phyloP scores from a whole-genome alignment of 805 yeast genomes.

The Candida morakotiae region DNA sequence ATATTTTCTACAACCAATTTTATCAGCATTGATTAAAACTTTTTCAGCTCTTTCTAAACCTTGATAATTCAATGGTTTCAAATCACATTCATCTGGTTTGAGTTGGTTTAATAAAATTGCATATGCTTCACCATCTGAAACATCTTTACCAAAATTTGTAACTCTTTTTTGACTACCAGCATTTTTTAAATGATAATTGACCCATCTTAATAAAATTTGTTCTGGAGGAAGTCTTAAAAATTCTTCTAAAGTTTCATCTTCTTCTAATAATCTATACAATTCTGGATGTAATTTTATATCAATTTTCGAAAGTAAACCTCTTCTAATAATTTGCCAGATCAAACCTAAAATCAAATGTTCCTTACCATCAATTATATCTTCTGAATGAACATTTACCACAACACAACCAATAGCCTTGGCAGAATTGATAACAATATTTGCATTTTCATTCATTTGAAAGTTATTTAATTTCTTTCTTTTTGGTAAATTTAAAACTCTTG shows the following conservation, averaged over 20 bases:
- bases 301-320: conserved; percentile 90
- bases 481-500: conserved; percentile 91
- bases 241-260: conserved; percentile 95
- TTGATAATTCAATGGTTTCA: conserved; percentile 71
- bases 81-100: conserved; percentile 78
- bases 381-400: conserved; percentile 95
- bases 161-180: conserved; percentile 90
- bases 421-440: conserved; percentile 95
- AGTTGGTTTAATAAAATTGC: conserved; percentile 86
- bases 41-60: conserved; percentile 87
- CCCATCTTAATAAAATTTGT: conserved; percentile 94
- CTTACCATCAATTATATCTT: conserved; percentile 90
- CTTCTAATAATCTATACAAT: conserved; percentile 87
- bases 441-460: conserved; percentile 94
- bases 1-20: conserved; percentile 87
- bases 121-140: conserved; percentile 92
- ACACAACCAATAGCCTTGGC: conserved; percentile 99
- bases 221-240: conserved; percentile 96
- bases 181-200: conserved; percentile 90
- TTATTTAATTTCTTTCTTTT: conserved; percentile 76
- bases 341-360: conserved; percentile 88
- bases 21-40: conserved; percentile 82
- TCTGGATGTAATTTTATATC: conserved; percentile 97
- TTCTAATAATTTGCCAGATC: conserved; percentile 96
- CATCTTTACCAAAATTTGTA: conserved; percentile 79